A percentile compares a stretch with the other conserved stretches of the same genome.
These are phyloP conservation scores for Terfezia claveryi DNA, from an alignment of 495 filamentous ascomycete species.

Conservation along the genomic window DNA sequence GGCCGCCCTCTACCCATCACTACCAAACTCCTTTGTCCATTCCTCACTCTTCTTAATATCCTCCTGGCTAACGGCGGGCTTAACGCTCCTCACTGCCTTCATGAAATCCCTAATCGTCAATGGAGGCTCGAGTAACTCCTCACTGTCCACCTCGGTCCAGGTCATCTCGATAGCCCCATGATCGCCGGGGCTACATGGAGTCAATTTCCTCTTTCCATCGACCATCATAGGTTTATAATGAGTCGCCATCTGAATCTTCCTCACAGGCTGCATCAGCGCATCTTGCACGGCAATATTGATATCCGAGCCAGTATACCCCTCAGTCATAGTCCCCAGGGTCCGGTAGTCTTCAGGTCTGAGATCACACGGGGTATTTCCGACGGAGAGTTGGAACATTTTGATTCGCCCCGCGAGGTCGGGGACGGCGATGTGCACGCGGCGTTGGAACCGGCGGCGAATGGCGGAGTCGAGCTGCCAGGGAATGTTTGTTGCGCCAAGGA, in stretches of 20 bases:
- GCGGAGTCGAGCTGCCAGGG: constrained; percentile 98
- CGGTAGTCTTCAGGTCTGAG: constrained; percentile 57
- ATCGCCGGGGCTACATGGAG: constrained; percentile 88
- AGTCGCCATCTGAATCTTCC: constrained; percentile 93
- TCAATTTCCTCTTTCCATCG: constrained; percentile 55
- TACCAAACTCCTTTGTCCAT: constrained; percentile 94
- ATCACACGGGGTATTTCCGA: constrained; percentile 77
- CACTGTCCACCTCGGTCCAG: constrained; percentile 69
- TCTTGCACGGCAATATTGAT: constrained; percentile 93
- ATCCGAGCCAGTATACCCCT: constrained; percentile 90
- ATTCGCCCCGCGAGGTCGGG: constrained; percentile 74
- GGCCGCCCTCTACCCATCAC: constrained; percentile 38
- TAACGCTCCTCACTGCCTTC: constrained; percentile 64
- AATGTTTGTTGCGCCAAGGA: constrained; percentile 94
- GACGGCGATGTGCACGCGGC: constrained; percentile 81
- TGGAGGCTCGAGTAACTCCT: constrained; percentile 64
- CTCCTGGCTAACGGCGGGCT: constrained; percentile 71
- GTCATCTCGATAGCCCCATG: constrained; percentile 68
- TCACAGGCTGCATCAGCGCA: constrained; percentile 90
- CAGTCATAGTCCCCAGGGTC: constrained; percentile 54
- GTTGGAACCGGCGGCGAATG: constrained; percentile 88
- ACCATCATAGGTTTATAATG: constrained; percentile 81
- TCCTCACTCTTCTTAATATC: constrained; percentile 70
- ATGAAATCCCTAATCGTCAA: constrained; percentile 82
- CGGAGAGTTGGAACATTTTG: constrained; percentile 89